Evolutionary conservation across 176 grass and related monocot genomes (phyloP), one percentile per base, ranked within the genome.

Genomic region (Echinochloa phyllopogon): DNA sequence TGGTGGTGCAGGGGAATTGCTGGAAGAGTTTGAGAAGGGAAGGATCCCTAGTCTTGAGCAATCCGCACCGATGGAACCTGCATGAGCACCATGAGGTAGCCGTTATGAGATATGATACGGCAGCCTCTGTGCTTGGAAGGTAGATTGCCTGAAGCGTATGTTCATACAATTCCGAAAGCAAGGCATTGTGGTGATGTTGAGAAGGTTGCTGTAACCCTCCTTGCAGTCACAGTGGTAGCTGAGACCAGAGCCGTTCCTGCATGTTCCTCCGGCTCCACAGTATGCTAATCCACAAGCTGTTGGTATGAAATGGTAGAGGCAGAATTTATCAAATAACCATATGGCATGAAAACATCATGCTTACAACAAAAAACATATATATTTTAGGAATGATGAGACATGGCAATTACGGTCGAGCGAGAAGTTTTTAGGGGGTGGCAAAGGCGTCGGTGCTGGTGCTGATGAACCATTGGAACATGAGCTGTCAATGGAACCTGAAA

Each of bases 11-110:
- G 83, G 63, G 16, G 86, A 72, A 4, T 40, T 64, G 52, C 15
- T 70, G 38, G 91, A 91, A 41, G 82, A 86, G 47, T 91, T 92
- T 36, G 89, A 78, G 59, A 83, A 41, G 29, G 91, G 71, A 58
- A 83, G 33, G 50, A 90, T 72, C 48, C 95, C 95, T 14, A 98
- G 67, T 55, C 85, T 86, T 3, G 82, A 42, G 40, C 95, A 98
- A 85, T 98, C 79, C 2, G 71, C 89, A 50, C 95, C 93, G 1
- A 90, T 55, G 48, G 95, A 94, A 90, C 95, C 95, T 98, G 78
- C 17, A 89, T 45, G 14, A 25, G 83, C 49, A 8, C 9, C 3
- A 56, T 47, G 40, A 74, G 33, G 11, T 36, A 20, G 57, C n/a
- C 8, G n/a, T 90, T 44, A 55, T 39, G 36, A 41, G 74, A 14